Evolutionary conservation across 2,329 filamentous ascomycete species (phyloP).

Genomic region (Venturia effusa): DNA sequence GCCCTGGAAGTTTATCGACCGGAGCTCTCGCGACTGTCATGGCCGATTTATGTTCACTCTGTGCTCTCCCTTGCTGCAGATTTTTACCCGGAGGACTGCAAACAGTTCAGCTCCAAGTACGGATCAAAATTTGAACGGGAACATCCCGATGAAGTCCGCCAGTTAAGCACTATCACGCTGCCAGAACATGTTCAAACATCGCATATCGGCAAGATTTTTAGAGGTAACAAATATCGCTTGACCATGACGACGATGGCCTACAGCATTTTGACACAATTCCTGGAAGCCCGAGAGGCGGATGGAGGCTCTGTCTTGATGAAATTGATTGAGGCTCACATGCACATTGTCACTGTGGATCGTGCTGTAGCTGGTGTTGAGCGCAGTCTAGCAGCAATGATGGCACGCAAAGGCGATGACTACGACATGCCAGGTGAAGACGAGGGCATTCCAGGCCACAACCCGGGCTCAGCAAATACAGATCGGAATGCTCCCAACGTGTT

Average conservation of each 20-base stretch:
- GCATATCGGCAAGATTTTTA: slow-evolving; percentile 67
- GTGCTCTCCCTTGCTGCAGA: slow-evolving; percentile 70
- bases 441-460: slow-evolving; percentile 56
- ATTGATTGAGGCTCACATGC: slow-evolving; percentile 54
- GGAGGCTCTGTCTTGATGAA: slow-evolving; percentile 70
- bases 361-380: slow-evolving; percentile 42
- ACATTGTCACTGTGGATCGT: slow-evolving; percentile 49
- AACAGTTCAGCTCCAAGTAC: slow-evolving; percentile 60
- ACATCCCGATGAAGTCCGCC: slow-evolving; percentile 70
- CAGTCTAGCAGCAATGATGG: slow-evolving; percentile 49
- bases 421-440: slow-evolving; percentile 56
- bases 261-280: slow-evolving; percentile 71
- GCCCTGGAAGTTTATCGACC: slow-evolving; percentile 94
- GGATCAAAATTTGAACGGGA: slow-evolving; percentile 61
- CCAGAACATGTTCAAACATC: slow-evolving; percentile 72
- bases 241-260: slow-evolving; percentile 81
- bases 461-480: slow-evolving; percentile 50
- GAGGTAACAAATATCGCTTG: slow-evolving; percentile 77
- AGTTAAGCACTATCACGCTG: slow-evolving; percentile 61
- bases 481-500: slow-evolving; percentile 48
- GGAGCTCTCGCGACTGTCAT: slow-evolving; percentile 76
- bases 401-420: slow-evolving; percentile 42
- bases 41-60: slow-evolving; percentile 91
- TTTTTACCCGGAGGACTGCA: slow-evolving; percentile 60
- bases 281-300: slow-evolving; percentile 75